phyloP scores from a whole-genome alignment of 306 rosid genomes.

The Sphenostylis stenocarpa region DNA sequence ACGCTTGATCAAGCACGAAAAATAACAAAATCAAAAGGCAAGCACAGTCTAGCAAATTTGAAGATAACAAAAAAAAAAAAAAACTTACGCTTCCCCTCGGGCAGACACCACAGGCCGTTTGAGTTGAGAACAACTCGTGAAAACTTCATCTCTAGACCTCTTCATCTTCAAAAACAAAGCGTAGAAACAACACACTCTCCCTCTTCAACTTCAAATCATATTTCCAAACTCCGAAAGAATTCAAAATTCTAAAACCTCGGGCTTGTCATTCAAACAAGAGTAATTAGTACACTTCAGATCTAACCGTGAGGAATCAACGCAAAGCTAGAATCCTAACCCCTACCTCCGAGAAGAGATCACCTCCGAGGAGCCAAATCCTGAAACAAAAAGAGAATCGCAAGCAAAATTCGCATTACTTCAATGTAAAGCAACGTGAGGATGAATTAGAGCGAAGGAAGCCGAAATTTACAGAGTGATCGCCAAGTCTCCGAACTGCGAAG shows the following conservation, averaged over 20 bases:
- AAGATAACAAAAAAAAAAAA: neutral
- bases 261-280: conserved; percentile 56
- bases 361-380: conserved; percentile 48
- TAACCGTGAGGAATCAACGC: conserved; percentile 38
- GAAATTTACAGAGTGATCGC: conserved; percentile 63
- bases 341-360: conserved; percentile 41
- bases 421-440: conserved; percentile 45
- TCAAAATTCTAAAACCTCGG: conserved; percentile 49
- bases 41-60: conserved; percentile 24
- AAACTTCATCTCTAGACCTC: conserved; percentile 88
- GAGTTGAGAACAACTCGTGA: conserved; percentile 66
- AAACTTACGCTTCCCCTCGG: conserved; percentile 76
- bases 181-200: conserved; percentile 5
- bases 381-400: conserved; percentile 23
- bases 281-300: conserved; percentile 66
- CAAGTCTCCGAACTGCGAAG: conserved; percentile 43
- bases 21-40: neutral
- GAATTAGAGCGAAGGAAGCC: conserved; percentile 15
- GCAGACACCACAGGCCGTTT: conserved; percentile 74
- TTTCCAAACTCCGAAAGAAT: conserved; percentile 46
- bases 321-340: conserved; percentile 51
- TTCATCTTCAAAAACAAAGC: conserved; percentile 57
- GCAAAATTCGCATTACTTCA: conserved; percentile 42
- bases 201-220: conserved; percentile 60
- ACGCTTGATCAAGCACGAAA: conserved; percentile 39